phyloP scores from a whole-genome alignment of 768 basidiomycete species.

The Russula griseocarnosa region DNA sequence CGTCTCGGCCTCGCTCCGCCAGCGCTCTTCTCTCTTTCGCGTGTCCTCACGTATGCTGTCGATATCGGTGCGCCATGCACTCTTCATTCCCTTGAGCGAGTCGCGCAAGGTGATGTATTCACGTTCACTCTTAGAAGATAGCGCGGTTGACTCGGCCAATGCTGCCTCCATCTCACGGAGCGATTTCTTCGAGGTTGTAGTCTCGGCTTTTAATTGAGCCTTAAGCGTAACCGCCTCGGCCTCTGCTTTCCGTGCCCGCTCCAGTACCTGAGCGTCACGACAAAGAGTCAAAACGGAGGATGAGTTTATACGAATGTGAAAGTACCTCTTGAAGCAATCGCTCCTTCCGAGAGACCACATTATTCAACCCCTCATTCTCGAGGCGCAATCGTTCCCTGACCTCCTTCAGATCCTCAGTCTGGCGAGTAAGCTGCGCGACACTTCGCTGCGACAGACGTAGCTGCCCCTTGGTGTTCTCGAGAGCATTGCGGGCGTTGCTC shows the following conservation, averaged over 20 bases:
- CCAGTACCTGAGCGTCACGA: conserved; percentile 52
- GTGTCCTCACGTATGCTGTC: conserved; percentile 71
- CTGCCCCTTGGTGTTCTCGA: conserved; percentile 85
- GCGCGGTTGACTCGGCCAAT: conserved; percentile 66
- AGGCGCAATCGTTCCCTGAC: conserved; percentile 73
- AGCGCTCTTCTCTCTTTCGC: conserved; percentile 65
- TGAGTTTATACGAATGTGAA: not conserved
- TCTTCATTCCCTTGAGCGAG: conserved; percentile 66
- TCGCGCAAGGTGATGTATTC: conserved; percentile 80
- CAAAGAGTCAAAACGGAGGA: not conserved
- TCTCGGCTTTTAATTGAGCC: conserved; percentile 68
- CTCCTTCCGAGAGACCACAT: conserved; percentile 85
- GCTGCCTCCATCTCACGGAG: conserved; percentile 77
- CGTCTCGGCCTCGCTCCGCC: conserved; percentile 62
- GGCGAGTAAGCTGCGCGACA: conserved; percentile 78
- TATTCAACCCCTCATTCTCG: conserved; percentile 86
- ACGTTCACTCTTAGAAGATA: conserved; percentile 75
- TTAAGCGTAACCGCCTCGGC: conserved; percentile 66
- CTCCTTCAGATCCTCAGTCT: conserved; percentile 87
- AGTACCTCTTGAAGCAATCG: conserved; percentile 77
- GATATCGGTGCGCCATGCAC: conserved; percentile 70
- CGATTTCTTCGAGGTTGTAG: conserved; percentile 65
- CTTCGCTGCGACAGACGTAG: conserved; percentile 75
- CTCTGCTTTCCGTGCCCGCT: conserved; percentile 84
- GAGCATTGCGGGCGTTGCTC: conserved; percentile 67